Base-by-base conservation (phyloP, 2,329 filamentous ascomycete species). In the Boeremia exigua region DNA sequence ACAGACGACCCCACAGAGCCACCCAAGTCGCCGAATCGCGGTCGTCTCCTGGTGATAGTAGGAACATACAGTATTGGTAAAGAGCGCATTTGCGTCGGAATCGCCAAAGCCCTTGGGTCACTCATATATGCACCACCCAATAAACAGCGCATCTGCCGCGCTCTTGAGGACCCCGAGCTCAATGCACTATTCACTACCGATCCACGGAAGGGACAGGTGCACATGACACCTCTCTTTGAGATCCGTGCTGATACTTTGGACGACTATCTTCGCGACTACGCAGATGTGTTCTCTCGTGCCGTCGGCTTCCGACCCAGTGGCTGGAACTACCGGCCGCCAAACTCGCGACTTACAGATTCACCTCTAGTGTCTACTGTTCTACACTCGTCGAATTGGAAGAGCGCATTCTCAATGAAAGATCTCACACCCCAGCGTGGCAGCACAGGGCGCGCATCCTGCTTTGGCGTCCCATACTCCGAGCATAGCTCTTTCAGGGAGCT, bases 61-160 rank as follows among this genome's bases (percentile, higher is more conserved):
- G 95, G 95, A 39, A 99, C 95, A 0, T 99, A 99, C 77, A 96
- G 90, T 66, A 99, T 99, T 68, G 95, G 95, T 70, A 99, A 99
- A 77, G 95, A 99, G 75, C 89, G 93, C 36, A 93, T 99, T 62
- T 98, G 94, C 72, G 82, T 96, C 29, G 93, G 92, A 38, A 96
- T 99, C 61, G 95, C 95, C 4, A 86, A 88, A 66, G 93, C 93
- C 0, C 81, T 99, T 2, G 82, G 87, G 34, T 91, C 88, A 64
- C 96, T 96, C 71, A 98, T 99, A 59, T 99, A 89, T 70, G 94
- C 94, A 0, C 86, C 91, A 1, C 81, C 92, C 0, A 82, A 84
- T 48, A 99, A 99, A 77, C 89, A 92, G 72, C 86, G 88, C 60
- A 91, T 98, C 25, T 93, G 92, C 76, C 82, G 85, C 19, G 92